Evolutionary conservation across 176 grass and related monocot genomes (phyloP).

Genomic region (Aegilops longissima): DNA sequence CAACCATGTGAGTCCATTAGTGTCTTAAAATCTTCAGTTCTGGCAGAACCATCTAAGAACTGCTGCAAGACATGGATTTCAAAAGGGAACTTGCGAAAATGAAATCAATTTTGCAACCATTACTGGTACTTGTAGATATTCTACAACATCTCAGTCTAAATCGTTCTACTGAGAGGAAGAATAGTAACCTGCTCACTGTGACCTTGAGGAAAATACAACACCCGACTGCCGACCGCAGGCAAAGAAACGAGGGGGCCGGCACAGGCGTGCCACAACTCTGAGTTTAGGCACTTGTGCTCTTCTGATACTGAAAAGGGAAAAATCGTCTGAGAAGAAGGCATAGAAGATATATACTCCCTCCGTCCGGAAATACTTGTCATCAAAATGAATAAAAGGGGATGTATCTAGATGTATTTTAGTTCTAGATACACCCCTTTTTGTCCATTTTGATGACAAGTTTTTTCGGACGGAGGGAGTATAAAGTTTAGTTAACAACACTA

Average conservation of each 20-base stretch:
- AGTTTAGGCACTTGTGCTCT: conserved; percentile 72
- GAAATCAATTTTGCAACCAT: not conserved
- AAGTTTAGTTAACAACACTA: not conserved
- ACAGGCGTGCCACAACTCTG: conserved; percentile 87
- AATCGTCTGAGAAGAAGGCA: conserved; percentile 23
- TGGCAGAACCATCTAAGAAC: conserved; percentile 13
- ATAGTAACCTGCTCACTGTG: conserved; percentile 77
- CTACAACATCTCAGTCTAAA: conserved; percentile 1
- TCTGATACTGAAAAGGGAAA: conserved; percentile 40
- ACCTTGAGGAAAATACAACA: conserved; percentile 89
- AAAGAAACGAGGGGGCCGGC: conserved; percentile 76
- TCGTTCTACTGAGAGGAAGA: conserved; percentile 13
- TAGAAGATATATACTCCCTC: not conserved
- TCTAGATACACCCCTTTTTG: too few relatives aligned
- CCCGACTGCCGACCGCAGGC: conserved; percentile 60
- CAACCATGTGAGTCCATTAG: not conserved
- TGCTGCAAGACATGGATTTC: not conserved
- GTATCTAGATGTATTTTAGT: too few relatives aligned
- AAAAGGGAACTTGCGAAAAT: not conserved
- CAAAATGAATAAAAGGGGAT: too few relatives aligned
- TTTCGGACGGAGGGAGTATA: too few relatives aligned
- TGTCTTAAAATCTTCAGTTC: not conserved
- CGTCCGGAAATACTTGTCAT: too few relatives aligned
- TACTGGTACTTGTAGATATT: not conserved
- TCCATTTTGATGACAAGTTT: too few relatives aligned